Base-by-base conservation (phyloP, 1,284 basidiomycete species). In the Ceraceosorus guamensis region DNA sequence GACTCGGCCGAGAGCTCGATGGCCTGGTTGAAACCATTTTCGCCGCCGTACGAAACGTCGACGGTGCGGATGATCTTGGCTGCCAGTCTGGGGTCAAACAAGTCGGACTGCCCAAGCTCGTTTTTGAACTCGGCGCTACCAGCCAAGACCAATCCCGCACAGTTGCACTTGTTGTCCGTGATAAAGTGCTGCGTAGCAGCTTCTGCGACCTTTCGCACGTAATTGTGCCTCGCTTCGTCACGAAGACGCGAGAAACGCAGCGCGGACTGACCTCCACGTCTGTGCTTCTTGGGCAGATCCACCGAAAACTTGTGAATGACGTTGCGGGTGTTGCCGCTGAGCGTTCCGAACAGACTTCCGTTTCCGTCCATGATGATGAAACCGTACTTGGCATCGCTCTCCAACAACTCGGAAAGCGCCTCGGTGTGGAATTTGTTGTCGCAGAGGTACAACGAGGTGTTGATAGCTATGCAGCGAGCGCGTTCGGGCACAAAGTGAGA, bases 351-450 rank as follows among this genome's bases (percentile, higher is more conserved):
- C 46, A 99, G 86, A 18, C 90, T 88, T 39, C 91, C 91, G 77
- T 92, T 93, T 80, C 91, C 92, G 77, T 93, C 92, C 95, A 98
- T 98, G 76, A 98, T 88, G 78, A 99, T 96, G 82, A 99, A 99
- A 34, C 92, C 95, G 77, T 97, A 98, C 74, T 90, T 89, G 66
- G 91, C 89, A 78, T 99, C 95, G 34, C 89, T 91, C 79, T 98
- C 95, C 67, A 99, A 83, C 51, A 99, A 84, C 77, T 98, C 95
- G 50, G 89, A 88, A 37, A 98, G 83, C 0, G 92, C 91, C 76
- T 97, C 95, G 4, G 95, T 97, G 81, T 97, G 93, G 82, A 99
- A 99, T 78, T 97, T 95, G 82, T 95, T 96, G 82, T 98, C 95
- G 77, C 95, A 99, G 52, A 97, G 87, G 80, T 99, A 99, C 49